phyloP scores from a whole-genome alignment of 2,329 filamentous ascomycete genomes.

The Ophiostoma ulmi region DNA sequence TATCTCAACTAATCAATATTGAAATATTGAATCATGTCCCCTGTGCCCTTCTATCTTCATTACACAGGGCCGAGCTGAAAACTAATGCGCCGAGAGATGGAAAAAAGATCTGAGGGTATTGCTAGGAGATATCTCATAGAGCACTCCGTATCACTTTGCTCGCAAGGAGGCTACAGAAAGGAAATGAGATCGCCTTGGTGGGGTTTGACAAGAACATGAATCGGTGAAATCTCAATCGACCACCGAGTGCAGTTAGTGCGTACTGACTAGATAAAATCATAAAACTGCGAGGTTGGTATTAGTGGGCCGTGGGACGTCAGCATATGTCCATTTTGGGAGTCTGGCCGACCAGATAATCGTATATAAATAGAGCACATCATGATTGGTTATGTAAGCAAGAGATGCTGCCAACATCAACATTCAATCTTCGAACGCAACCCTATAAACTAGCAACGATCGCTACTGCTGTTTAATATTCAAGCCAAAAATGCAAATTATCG shows the following conservation, averaged over 20 bases:
- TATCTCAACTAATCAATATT: neutral
- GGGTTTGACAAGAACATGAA: neutral
- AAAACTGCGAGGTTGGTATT: neutral
- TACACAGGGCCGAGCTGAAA: neutral
- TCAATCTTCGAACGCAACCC: neutral
- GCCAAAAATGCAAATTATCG: too few relatives aligned
- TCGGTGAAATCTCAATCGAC: neutral
- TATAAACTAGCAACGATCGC: neutral
- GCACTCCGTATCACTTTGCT: too few relatives aligned
- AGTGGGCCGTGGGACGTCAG: neutral
- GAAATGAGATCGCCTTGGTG: neutral
- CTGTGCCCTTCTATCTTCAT: neutral
- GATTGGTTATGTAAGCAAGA: neutral
- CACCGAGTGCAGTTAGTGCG: too few relatives aligned
- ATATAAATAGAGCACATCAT: neutral
- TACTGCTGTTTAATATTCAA: neutral
- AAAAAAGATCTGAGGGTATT: neutral
- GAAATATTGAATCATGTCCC: neutral
- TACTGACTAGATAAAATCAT: neutral
- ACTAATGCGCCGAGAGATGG: constrained; percentile 9
- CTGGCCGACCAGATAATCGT: neutral
- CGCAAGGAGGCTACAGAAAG: neutral
- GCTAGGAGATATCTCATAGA: too few relatives aligned
- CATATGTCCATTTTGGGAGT: neutral
- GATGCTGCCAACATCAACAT: neutral